Base-by-base conservation (phyloP, 495 filamentous ascomycete genomes). In the Penicillium crystallinum region DNA sequence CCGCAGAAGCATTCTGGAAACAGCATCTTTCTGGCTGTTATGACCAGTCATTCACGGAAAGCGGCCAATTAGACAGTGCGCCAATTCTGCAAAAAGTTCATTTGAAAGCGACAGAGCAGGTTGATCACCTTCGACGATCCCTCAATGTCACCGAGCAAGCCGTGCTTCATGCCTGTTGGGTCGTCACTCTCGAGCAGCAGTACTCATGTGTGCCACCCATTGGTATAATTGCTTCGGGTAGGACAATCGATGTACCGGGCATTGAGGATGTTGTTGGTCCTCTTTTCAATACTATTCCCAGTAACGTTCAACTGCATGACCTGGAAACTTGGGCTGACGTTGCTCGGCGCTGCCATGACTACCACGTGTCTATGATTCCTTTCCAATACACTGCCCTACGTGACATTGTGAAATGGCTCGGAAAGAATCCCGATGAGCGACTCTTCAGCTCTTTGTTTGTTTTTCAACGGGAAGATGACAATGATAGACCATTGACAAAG, bases 281-380 rank as follows among this genome's bases (percentile, higher is more conserved):
- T 1, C 90, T 89, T 62, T 93, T 96, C 70, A 95, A 92, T 53
- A 96, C 91, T 0, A 73, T 96, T 18, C 90, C 91, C 1, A 68
- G 90, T n/a, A 78, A 90, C 17, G 68, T 88, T 14, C 66, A 69
- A 33, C 57, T 69, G 7, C 55, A 19, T 29, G 60, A 51, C n/a
- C 46, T 71, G 8, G 42, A 51, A 6, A 59, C 61, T 3, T 72
- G 74, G 49, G 55, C 56, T 30, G 71, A 78, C 12, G 56, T 69
- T 4, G 57, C 75, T 33, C 52, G 45, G 19, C 27, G 49, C 37
- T 69, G 73, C 31, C 71, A 75, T 40, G 61, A 70, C 22, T 72
- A 68, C 12, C 70, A 73, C 30, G 67, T 72, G 0, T 64, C 67
- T 15, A 74, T 68, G 1, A 58, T 78, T 7, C 68, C 70, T 10